Conservation (phyloP, 805 yeast species). For the Candida cerambycidarum region DNA sequence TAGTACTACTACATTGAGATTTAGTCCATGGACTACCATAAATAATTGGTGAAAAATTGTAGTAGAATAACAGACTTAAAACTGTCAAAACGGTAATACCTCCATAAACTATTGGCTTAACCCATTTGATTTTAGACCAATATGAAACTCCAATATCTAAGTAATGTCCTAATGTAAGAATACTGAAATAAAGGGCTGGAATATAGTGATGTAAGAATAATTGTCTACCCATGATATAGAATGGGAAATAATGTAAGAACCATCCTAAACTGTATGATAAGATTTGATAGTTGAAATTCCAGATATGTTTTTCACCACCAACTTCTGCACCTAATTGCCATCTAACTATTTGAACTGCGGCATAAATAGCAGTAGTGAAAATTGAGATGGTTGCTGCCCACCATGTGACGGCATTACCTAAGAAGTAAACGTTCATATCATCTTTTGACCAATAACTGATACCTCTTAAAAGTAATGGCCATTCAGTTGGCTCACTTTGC, state of each 20-base stretch:
- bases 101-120: slow-evolving; percentile 46
- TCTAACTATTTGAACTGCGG: slow-evolving; percentile 47
- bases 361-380: slow-evolving; percentile 49
- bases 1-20: slow-evolving; percentile 59
- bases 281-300: slow-evolving; percentile 64
- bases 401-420: slow-evolving; percentile 83
- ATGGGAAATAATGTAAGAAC: slow-evolving; percentile 70
- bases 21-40: slow-evolving; percentile 83
- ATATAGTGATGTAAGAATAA: slow-evolving; percentile 83
- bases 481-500: slow-evolving; percentile 68
- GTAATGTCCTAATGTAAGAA: slow-evolving; percentile 71
- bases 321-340: slow-evolving; percentile 59
- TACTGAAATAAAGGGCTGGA: slow-evolving; percentile 88
- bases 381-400: slow-evolving; percentile 64
- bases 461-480: slow-evolving; percentile 79
- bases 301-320: slow-evolving; percentile 51
- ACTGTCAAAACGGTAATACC: slow-evolving; percentile 36
- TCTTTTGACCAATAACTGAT: slow-evolving; percentile 75
- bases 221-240: slow-evolving; percentile 88
- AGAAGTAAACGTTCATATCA: slow-evolving; percentile 60
- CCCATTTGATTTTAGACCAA: slow-evolving; percentile 36
- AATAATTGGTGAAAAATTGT: slow-evolving; percentile 65
- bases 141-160: slow-evolving; percentile 51
- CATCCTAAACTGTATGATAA: slow-evolving; percentile 68
- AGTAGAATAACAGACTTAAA: slow-evolving; percentile 57